These are phyloP conservation scores for Taphrina betulina DNA, from an alignment of 1,139 yeast genomes.

Conservation along the genomic window DNA sequence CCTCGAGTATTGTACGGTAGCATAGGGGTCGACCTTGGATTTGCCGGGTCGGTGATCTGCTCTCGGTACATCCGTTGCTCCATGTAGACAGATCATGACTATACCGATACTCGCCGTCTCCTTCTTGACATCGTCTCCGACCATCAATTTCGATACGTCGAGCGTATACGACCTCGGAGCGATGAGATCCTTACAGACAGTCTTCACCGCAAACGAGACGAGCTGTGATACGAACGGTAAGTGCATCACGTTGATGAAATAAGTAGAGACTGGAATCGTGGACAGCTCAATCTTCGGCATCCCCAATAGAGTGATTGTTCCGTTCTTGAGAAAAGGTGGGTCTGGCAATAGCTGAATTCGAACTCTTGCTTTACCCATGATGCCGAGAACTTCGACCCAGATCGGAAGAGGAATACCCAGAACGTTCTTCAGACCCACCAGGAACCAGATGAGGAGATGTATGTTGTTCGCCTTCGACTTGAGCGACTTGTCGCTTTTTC, in stretches of 20 bases:
- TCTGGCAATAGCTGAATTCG: constrained; percentile 33
- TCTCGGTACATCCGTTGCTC: constrained; percentile 27
- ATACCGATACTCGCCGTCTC: constrained; percentile 34
- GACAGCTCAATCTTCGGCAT: constrained; percentile 34
- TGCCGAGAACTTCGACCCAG: constrained; percentile 33
- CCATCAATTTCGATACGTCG: constrained; percentile 32
- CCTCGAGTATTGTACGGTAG: constrained; percentile 29
- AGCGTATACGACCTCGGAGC: constrained; percentile 32
- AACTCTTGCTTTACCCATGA: constrained; percentile 31
- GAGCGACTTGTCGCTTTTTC: constrained; percentile 12
- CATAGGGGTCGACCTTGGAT: constrained; percentile 33
- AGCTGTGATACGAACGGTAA: constrained; percentile 34
- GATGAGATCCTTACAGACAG: constrained; percentile 30
- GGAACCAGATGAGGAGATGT: constrained; percentile 30
- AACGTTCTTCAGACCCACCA: constrained; percentile 32
- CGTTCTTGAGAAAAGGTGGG: constrained; percentile 34
- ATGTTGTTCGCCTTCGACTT: constrained; percentile 29
- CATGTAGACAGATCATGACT: constrained; percentile 28
- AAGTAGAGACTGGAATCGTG: constrained; percentile 31
- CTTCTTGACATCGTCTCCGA: constrained; percentile 36
- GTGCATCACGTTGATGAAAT: constrained; percentile 31
- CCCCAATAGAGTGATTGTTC: constrained; percentile 33
- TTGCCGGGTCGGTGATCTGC: constrained; percentile 30
- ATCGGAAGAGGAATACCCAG: constrained; percentile 34
- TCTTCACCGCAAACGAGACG: constrained; percentile 30